phyloP scores from a whole-genome alignment of 495 filamentous ascomycete species.

The Annulohypoxylon moriforme region DNA sequence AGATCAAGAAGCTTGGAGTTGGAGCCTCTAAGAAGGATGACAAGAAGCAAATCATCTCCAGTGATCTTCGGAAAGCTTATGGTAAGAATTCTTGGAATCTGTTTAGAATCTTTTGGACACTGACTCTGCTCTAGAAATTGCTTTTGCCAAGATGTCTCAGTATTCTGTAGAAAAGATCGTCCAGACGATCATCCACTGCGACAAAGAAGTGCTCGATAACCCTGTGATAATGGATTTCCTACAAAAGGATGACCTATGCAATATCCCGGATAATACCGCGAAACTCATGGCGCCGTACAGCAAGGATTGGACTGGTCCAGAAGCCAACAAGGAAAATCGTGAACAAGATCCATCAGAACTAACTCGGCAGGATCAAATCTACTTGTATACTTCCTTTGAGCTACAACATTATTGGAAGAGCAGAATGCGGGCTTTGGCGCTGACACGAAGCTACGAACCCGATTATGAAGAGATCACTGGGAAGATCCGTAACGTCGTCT shows the following conservation, averaged over 20 bases:
- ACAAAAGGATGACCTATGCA: conserved; percentile 89
- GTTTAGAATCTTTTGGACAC: background rate
- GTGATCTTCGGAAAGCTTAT: conserved; percentile 89
- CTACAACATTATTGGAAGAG: conserved; percentile 99
- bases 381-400: conserved; percentile 91
- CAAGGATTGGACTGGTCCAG: conserved; percentile 94
- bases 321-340: conserved; percentile 79
- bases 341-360: conserved; percentile 91
- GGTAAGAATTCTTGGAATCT: conserved; percentile 57
- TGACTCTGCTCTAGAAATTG: conserved; percentile 71
- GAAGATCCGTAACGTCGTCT: conserved; percentile 83
- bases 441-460: conserved; percentile 85
- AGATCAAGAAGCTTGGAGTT: conserved; percentile 87
- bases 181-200: conserved; percentile 95
- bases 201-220: conserved; percentile 90
- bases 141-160: conserved; percentile 88
- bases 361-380: conserved; percentile 94
- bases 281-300: conserved; percentile 95
- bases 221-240: conserved; percentile 97
- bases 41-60: conserved; percentile 97
- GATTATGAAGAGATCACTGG: conserved; percentile 92
- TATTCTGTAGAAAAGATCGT: conserved; percentile 83
- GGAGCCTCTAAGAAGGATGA: conserved; percentile 79
- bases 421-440: conserved; percentile 86
- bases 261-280: conserved; percentile 86